Base-by-base conservation (phyloP, 2,329 filamentous ascomycete genomes). In the Neopestalotiopsis rosae region DNA sequence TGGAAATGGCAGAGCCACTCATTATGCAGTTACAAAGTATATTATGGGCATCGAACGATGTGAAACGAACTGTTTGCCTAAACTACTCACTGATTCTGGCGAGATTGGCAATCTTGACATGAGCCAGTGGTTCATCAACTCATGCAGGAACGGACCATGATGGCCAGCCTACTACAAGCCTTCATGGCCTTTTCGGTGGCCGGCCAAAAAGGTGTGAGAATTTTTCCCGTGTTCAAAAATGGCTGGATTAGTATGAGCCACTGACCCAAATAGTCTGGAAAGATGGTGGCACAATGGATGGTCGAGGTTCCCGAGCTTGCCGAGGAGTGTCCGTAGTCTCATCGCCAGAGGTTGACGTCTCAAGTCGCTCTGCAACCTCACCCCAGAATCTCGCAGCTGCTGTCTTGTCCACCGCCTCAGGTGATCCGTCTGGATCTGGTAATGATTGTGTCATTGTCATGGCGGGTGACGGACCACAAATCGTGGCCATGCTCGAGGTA, bases 171-270 rank as follows among this genome's bases (percentile, higher is more conserved):
- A 13, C 61, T 45, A 34, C 61, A 49, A 49, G 61, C n/a, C 61
- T 32, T 61, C 12, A 61, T 28, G 24, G 24, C 24, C 24, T 28
- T 28, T 28, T 28, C 24, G 24, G 34, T 61, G 17, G 59, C 59
- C 34, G 28, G 59, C 45, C 45, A 52, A 20, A 52, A 20, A 52
- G 45, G 45, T 52, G 45, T 52, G 17, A 52, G n/a, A 52, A n/a
- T n/a, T n/a, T 49, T 64, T 20, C 12, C 28, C 17, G 28, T 24
- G 40, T n/a, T 62, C 40, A n/a, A 64, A 64, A 9, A 64, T 64
- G n/a, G 40, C 61, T 64, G 61, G 38, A n/a, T 64, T 45, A n/a
- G 40, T 64, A 64, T 64, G 42, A 52, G 61, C 61, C 61, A 45
- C 38, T 64, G 59, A 12, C 9, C 38, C 38, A 34, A 10, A 45